Conservation (phyloP, 208 protist genomes). For the Crithidia acanthocephali region DNA sequence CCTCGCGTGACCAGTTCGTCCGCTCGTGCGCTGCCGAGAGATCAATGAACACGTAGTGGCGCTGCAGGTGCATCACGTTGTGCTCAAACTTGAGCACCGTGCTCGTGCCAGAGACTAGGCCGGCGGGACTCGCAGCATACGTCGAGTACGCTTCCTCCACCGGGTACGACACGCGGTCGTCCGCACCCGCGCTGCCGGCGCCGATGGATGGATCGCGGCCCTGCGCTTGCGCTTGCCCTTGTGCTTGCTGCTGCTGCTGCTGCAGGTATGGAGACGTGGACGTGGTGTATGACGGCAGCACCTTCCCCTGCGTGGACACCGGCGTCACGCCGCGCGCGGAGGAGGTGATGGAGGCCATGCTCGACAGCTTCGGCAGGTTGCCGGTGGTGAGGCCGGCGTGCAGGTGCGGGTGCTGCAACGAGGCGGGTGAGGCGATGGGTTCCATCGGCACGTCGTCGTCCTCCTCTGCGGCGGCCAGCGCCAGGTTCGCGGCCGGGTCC, state of each 20-base stretch:
- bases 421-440: constrained; percentile 8
- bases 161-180: neutral
- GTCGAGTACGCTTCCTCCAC: neutral
- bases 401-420: neutral
- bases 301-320: neutral
- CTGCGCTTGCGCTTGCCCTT: neutral
- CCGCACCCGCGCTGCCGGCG: neutral
- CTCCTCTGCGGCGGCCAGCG: constrained; percentile 8
- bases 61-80: constrained; percentile 30
- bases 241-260: constrained; percentile 4
- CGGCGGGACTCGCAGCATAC: constrained; percentile 2
- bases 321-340: neutral
- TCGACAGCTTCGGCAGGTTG: constrained; percentile 8
- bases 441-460: constrained; percentile 19
- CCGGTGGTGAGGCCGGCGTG: neutral
- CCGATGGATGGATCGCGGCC: neutral
- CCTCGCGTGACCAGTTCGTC: constrained; percentile 37
- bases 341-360: constrained; percentile 2
- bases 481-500: constrained; percentile 1
- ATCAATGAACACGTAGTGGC: constrained; percentile 50
- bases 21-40: constrained; percentile 43
- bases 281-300: neutral
- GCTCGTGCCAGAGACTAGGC: neutral
- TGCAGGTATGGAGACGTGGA: neutral
- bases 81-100: constrained; percentile 16